Evolutionary conservation across 768 basidiomycete genomes (phyloP).

Genomic region (Leccinum truebloodii): DNA sequence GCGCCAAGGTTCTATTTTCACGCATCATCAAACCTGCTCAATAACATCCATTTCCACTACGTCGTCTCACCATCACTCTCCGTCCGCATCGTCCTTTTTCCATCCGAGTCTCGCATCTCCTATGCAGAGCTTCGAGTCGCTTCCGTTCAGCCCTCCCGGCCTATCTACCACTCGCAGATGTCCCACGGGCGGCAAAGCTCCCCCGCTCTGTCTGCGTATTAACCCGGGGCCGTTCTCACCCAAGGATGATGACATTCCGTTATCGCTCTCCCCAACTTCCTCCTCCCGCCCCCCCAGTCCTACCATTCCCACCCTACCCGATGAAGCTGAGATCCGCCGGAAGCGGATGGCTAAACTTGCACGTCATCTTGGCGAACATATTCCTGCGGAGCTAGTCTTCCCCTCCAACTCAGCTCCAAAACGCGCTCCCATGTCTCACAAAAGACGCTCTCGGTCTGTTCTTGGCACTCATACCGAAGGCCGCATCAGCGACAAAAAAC

Average conservation of each 20-base stretch:
- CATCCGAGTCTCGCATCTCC: conserved; percentile 7
- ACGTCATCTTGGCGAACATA: conserved; percentile 58
- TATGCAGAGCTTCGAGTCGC: conserved; percentile 14
- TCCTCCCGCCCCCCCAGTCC: conserved; percentile 21
- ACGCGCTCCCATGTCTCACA: neutral
- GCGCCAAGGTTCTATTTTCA: conserved; percentile 36
- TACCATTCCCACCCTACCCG: conserved; percentile 21
- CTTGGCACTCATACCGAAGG: neutral
- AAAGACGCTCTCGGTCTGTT: conserved; percentile 22
- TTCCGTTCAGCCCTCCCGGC: conserved; percentile 19
- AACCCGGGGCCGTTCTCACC: conserved; percentile 18
- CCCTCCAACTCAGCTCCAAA: conserved; percentile 16
- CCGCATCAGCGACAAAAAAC: neutral
- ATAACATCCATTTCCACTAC: conserved; percentile 18
- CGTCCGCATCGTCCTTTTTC: conserved; percentile 21
- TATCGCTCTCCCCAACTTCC: conserved; percentile 16
- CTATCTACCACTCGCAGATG: conserved; percentile 15
- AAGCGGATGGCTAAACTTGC: conserved; percentile 58
- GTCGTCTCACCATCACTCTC: conserved; percentile 14
- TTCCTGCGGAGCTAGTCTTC: conserved; percentile 57
- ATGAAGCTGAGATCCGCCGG: conserved; percentile 39
- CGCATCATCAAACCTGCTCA: conserved; percentile 21
- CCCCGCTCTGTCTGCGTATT: conserved; percentile 25
- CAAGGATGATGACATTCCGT: conserved; percentile 8
- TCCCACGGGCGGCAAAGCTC: conserved; percentile 17